Percentiles rank a stretch among this genome's conserved stretches.
Conservation (phyloP, 2,329 filamentous ascomycete genomes). For the Dothidotthia symphoricarpi region DNA sequence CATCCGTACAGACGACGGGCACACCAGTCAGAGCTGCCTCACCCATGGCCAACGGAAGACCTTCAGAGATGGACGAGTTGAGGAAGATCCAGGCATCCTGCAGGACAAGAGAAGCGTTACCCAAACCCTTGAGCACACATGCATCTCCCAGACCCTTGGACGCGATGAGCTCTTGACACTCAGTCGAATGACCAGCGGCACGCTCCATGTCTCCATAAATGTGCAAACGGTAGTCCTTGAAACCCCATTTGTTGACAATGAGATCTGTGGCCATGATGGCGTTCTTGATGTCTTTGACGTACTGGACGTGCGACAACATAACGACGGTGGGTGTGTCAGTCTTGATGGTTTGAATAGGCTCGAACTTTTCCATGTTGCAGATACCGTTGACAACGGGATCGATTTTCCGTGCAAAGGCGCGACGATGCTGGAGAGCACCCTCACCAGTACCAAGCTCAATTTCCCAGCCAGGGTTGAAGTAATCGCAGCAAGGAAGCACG, state of each 20-base stretch:
- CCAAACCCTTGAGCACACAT: conserved; percentile 55
- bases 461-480: conserved; percentile 65
- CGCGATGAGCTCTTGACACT: conserved; percentile 57
- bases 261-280: conserved; percentile 63
- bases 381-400: conserved; percentile 66
- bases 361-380: conserved; percentile 61
- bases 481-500: conserved; percentile 46
- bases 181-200: conserved; percentile 58
- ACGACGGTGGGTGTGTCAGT: conserved; percentile 61
- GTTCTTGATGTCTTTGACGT: conserved; percentile 63
- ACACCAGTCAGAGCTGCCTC: conserved; percentile 57
- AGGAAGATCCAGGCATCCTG: conserved; percentile 45
- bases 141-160: conserved; percentile 51
- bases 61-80: conserved; percentile 57
- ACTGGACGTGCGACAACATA: conserved; percentile 63
- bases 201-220: conserved; percentile 65
- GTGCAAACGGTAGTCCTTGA: conserved; percentile 61
- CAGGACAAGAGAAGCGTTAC: conserved; percentile 50
- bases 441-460: conserved; percentile 60
- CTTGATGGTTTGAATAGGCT: conserved; percentile 60
- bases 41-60: conserved; percentile 54
- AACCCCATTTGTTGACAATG: conserved; percentile 66
- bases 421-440: conserved; percentile 57
- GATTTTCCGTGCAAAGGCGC: conserved; percentile 59
- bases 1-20: conserved; percentile 56